A percentile compares a stretch with the other conserved stretches of the same genome.
Evolutionary conservation across 768 basidiomycete genomes (phyloP).

Genomic region (Paxillus involutus): DNA sequence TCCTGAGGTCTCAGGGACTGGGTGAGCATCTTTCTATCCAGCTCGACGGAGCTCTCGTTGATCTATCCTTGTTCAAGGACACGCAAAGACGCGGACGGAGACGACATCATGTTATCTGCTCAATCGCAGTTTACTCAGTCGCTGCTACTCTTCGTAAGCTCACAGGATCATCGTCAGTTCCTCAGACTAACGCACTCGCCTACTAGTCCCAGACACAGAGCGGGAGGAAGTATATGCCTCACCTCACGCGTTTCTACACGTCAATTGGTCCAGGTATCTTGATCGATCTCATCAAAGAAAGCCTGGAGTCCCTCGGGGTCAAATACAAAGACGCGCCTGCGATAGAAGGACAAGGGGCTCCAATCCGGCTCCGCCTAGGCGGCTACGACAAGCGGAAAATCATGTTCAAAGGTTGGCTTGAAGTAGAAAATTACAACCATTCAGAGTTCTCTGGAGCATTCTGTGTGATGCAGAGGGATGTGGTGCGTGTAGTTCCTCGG

Average conservation of each 20-base stretch:
- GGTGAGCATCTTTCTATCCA: constrained; percentile 27
- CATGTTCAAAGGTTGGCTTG: constrained; percentile 72
- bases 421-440: constrained; percentile 61
- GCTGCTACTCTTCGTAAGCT: constrained; percentile 75
- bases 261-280: constrained; percentile 53
- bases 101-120: constrained; percentile 58
- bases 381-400: constrained; percentile 65
- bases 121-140: constrained; percentile 78
- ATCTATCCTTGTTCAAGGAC: constrained; percentile 9
- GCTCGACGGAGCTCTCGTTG: background rate
- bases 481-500: constrained; percentile 41
- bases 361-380: constrained; percentile 56
- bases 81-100: constrained; percentile 51
- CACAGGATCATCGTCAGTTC: background rate
- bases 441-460: constrained; percentile 55
- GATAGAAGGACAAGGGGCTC: constrained; percentile 9
- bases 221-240: constrained; percentile 69
- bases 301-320: constrained; percentile 47
- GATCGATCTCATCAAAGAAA: constrained; percentile 52
- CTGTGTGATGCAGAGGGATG: constrained; percentile 68
- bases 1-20: constrained; percentile 41
- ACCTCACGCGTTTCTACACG: constrained; percentile 82
- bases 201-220: constrained; percentile 78
- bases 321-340: constrained; percentile 46
- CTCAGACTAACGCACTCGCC: background rate